phyloP scores from a whole-genome alignment of 768 basidiomycete species.

The Suillus luteus region DNA sequence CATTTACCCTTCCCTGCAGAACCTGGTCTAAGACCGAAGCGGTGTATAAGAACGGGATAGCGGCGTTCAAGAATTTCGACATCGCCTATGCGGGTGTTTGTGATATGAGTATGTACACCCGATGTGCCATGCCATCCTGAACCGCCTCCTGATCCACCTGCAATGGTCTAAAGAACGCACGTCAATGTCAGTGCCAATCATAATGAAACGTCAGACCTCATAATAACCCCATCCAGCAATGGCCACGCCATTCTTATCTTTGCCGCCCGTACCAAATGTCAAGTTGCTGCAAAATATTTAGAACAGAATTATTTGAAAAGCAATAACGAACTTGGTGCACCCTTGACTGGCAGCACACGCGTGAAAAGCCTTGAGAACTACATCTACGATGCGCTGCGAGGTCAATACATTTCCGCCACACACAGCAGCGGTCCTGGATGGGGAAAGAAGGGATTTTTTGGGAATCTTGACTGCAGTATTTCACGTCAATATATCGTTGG shows the following conservation, averaged over 20 bases:
- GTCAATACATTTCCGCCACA: slow-evolving; percentile 93
- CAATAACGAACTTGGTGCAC: slow-evolving; percentile 74
- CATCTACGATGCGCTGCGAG: slow-evolving; percentile 92
- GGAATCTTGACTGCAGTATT: slow-evolving; percentile 69
- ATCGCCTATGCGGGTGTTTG: slow-evolving; percentile 91
- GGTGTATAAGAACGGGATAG: slow-evolving; percentile 88
- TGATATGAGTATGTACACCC: slow-evolving; percentile 92
- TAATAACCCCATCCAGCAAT: slow-evolving; percentile 90
- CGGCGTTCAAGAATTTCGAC: slow-evolving; percentile 92
- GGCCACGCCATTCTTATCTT: slow-evolving; percentile 73
- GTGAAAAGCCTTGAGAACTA: slow-evolving; percentile 89
- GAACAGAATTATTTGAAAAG: slow-evolving; percentile 6
- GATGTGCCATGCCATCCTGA: slow-evolving; percentile 89
- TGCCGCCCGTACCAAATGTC: slow-evolving; percentile 89
- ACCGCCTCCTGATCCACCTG: slow-evolving; percentile 92
- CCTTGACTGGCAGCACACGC: slow-evolving; percentile 93
- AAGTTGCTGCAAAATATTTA: slow-evolving; percentile 57
- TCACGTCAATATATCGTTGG: slow-evolving; percentile 5
- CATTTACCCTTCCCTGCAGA: slow-evolving; percentile 74
- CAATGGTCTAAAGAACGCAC: slow-evolving; percentile 67
- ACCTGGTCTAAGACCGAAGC: slow-evolving; percentile 72
- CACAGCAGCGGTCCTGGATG: slow-evolving; percentile 85
- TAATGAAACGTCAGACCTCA: slow-evolving; percentile 45
- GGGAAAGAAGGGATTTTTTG: slow-evolving; percentile 72
- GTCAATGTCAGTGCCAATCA: slow-evolving; percentile 14